Percentiles rank a stretch among this genome's conserved stretches.
These are phyloP conservation scores for Zasmidium citrigriseum DNA, from an alignment of 2,329 filamentous ascomycete species.

Conservation along the genomic window DNA sequence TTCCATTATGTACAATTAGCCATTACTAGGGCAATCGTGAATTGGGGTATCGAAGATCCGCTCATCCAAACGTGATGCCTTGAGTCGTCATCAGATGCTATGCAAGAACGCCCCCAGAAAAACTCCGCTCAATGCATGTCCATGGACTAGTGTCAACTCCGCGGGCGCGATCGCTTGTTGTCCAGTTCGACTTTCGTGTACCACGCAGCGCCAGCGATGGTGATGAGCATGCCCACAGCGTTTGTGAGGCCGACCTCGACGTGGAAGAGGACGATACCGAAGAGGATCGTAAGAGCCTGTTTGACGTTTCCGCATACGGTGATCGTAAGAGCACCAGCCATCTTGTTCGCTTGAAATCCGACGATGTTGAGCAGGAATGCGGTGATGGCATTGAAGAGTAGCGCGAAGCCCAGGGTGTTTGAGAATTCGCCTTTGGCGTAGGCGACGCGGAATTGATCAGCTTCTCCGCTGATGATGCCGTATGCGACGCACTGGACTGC, in stretches of 20 bases:
- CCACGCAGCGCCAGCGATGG: constrained; percentile 57
- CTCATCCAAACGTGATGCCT: no score
- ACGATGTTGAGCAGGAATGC: constrained; percentile 40
- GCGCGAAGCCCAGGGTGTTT: constrained; percentile 61
- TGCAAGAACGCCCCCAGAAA: neutral
- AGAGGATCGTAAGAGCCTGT: constrained; percentile 39
- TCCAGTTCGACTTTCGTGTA: constrained; percentile 61
- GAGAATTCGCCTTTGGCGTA: constrained; percentile 34
- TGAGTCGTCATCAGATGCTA: neutral
- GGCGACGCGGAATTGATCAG: constrained; percentile 14
- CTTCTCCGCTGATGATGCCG: constrained; percentile 22
- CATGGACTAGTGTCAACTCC: no score
- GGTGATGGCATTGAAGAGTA: constrained; percentile 34
- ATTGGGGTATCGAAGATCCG: no score
- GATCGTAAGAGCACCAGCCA: constrained; percentile 39
- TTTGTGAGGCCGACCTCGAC: constrained; percentile 44
- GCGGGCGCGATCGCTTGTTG: constrained; percentile 33
- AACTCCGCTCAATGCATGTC: no score
- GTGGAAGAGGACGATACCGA: constrained; percentile 39
- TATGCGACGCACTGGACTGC: constrained; percentile 24
- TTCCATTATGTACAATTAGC: neutral
- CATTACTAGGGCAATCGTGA: neutral
- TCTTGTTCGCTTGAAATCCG: constrained; percentile 41
- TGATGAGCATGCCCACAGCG: constrained; percentile 57
- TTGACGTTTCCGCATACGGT: constrained; percentile 41